Evolutionary conservation across 352 stramenopile genomes (phyloP).

Genomic region (Globisporangium rhizosaccharum): DNA sequence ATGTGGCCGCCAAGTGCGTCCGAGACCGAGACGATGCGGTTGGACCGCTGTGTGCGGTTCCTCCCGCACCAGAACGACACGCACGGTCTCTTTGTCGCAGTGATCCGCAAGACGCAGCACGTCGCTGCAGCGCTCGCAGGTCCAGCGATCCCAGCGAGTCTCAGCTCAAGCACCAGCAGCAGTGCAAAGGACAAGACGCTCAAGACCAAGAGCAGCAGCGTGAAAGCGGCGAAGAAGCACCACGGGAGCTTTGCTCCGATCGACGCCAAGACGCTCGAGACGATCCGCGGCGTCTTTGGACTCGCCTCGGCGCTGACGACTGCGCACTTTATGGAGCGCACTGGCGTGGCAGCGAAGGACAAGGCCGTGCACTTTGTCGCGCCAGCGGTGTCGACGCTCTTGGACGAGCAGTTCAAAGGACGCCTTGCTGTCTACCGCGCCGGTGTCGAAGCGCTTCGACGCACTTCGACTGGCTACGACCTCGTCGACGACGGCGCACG

Average conservation of each 20-base stretch:
- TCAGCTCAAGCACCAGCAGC: background rate
- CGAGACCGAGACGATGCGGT: slow-evolving; percentile 45
- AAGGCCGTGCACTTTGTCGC: slow-evolving; percentile 65
- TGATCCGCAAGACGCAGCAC: slow-evolving; percentile 84
- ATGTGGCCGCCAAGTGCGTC: slow-evolving; percentile 80
- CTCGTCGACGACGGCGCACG: slow-evolving; percentile 66
- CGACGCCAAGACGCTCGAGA: slow-evolving; percentile 27
- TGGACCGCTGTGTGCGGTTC: slow-evolving; percentile 92
- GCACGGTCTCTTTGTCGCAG: slow-evolving; percentile 96
- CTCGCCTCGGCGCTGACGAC: slow-evolving; percentile 22
- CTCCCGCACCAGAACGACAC: slow-evolving; percentile 98
- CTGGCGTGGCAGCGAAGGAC: slow-evolving; percentile 66
- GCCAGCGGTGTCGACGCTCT: slow-evolving; percentile 35
- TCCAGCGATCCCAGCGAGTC: slow-evolving; percentile 20
- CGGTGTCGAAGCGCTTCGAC: slow-evolving; percentile 45
- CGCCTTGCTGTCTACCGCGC: slow-evolving; percentile 61
- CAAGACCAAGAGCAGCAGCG: slow-evolving; percentile 17
- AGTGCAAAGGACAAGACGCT: slow-evolving; percentile 39
- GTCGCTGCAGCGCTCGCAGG: slow-evolving; percentile 18
- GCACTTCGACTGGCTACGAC: slow-evolving; percentile 28
- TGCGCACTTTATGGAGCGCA: slow-evolving; percentile 48
- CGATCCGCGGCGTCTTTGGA: slow-evolving; percentile 39
- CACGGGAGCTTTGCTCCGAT: slow-evolving; percentile 54
- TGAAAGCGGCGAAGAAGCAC: slow-evolving; percentile 38
- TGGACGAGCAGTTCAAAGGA: slow-evolving; percentile 29